Conservation (phyloP, 2,329 filamentous ascomycete species). For the Hortaea sp. region DNA sequence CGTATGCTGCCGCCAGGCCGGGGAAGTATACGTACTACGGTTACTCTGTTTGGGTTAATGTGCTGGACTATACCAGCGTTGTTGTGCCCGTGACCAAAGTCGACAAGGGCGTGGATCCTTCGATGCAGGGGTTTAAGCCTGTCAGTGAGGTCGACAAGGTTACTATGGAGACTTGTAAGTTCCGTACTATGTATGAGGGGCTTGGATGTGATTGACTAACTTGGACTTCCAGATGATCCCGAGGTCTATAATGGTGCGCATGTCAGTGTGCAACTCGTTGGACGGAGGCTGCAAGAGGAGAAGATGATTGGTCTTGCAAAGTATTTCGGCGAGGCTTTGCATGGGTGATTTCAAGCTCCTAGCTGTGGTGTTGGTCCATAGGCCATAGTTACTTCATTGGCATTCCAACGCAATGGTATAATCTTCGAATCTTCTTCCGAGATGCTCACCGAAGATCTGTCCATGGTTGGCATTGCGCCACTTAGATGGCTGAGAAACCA, state of each 20-base stretch:
- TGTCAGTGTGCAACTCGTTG: conserved; percentile 27
- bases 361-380: no score
- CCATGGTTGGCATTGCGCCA: no score
- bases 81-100: conserved; percentile 47
- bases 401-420: no score
- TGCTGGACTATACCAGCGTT: conserved; percentile 46
- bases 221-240: conserved; percentile 22
- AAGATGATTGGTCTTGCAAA: conserved; percentile 29
- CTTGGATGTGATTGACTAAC: not conserved
- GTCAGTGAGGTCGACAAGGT: conserved; percentile 31
- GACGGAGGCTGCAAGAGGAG: conserved; percentile 27
- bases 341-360: not conserved
- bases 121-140: conserved; percentile 25
- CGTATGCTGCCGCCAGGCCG: conserved; percentile 40
- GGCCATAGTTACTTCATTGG: no score
- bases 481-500: no score
- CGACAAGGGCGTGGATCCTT: conserved; percentile 40
- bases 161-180: conserved; percentile 33
- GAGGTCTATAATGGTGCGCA: conserved; percentile 29
- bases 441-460: no score
- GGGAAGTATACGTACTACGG: conserved; percentile 39
- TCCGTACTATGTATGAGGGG: not conserved
- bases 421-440: no score
- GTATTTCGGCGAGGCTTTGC: conserved; percentile 15
- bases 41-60: conserved; percentile 40